Percentiles rank a stretch among this genome's conserved stretches.
Evolutionary conservation across 2,329 filamentous ascomycete genomes (phyloP).

Genomic region (Beauveria varroae): DNA sequence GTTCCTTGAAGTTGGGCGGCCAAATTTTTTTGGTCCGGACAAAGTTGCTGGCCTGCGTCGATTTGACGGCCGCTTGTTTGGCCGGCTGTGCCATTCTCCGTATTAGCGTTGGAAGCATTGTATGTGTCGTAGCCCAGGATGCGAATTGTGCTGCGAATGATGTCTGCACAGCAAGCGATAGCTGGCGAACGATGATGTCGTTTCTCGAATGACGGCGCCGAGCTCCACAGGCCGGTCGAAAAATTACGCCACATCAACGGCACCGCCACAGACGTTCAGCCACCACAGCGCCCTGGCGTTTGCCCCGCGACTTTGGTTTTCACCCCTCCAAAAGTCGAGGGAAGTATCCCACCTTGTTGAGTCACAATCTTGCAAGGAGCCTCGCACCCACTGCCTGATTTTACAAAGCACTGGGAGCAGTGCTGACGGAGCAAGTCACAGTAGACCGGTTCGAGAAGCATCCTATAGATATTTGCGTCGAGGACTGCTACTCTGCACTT

Average conservation of each 20-base stretch:
- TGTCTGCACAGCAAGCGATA: not conserved
- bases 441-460: not conserved
- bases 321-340: constrained; percentile 11
- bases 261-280: constrained; percentile 9
- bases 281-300: constrained; percentile 7
- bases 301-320: constrained; percentile 13
- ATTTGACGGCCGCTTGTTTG: constrained; percentile 21
- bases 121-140: not conserved
- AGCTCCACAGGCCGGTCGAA: not conserved
- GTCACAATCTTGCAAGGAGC: not conserved
- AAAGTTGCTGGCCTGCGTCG: constrained; percentile 40
- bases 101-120: constrained; percentile 28
- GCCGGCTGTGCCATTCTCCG: constrained; percentile 27
- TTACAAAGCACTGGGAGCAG: not conserved
- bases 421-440: constrained; percentile 9
- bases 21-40: constrained; percentile 64
- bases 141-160: not conserved
- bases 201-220: not conserved
- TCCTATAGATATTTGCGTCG: not conserved
- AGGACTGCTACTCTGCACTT: not conserved
- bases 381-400: not conserved
- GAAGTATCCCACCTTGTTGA: constrained; percentile 5
- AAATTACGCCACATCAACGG: not conserved
- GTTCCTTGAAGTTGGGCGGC: constrained; percentile 68
- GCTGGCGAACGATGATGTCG: constrained; percentile 2